Evolutionary conservation across 2,329 filamentous ascomycete genomes (phyloP), one percentile per base, ranked within the genome.

Genomic region (Zymoseptoria brevis): DNA sequence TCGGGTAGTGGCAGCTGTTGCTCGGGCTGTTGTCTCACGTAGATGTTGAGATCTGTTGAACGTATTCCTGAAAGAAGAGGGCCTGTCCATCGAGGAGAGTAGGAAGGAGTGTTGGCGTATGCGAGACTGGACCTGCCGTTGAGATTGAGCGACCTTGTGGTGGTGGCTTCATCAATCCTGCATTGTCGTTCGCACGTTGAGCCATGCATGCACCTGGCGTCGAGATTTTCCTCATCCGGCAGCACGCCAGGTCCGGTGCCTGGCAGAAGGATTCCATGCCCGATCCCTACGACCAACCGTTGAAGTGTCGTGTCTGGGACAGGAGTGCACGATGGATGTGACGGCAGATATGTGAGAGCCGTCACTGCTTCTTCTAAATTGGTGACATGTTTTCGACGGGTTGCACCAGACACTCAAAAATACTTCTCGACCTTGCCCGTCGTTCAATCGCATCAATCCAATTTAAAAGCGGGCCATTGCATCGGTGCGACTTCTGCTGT

Each of bases 1-100:
- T 51, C 60, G 60, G 58, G 58, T 60, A 55, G 49, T 29, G 54
- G 56, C 60, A 60, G 60, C n/a, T 54, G 29, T 55, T 52, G 29
- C 55, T 55, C 55, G 50, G 11, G 55, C 55, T 51, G 45, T 9
- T 52, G 60, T 62, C 58, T 60, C 60, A 59, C 58, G 54, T 62
- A 56, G 53, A 62, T 54, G 13, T 3, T 45, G 35, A n/a, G 13
- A 45, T n/a, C 16, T 16, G 35, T 45, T 11, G 35, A n/a, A 11
- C 16, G 35, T n/a, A 45, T 11, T 45, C 13, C 13, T 7, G 13
- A n/a, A 45, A 11, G 35, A 45, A 45, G 35, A n/a, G 13, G 35
- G 35, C 35, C 7, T n/a, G 13, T 45, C 35, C 13, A 7, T 16
- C 16, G 13, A 7, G 35, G 11, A n/a, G 35, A 16, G 35, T 16